Conservation (phyloP, 2,329 filamentous ascomycete genomes). For the Neofusicoccum cordaticola region DNA sequence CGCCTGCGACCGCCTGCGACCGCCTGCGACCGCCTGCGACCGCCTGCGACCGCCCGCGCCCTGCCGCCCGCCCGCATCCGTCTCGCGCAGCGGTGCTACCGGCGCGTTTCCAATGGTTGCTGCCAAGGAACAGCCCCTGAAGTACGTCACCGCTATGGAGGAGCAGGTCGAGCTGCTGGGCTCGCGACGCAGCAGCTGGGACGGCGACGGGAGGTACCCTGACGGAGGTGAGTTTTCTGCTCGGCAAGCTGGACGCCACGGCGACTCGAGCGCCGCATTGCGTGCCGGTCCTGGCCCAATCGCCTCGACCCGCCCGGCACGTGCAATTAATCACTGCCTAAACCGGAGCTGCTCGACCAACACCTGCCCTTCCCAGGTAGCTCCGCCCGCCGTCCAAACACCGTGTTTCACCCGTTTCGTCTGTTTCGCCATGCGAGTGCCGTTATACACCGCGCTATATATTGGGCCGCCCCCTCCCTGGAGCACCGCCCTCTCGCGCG, state of each 20-base stretch:
- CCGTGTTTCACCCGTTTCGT: background rate
- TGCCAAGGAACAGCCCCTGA: background rate
- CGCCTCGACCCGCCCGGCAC: background rate
- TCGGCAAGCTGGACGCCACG: background rate
- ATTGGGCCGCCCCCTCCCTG: background rate
- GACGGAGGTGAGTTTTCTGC: background rate
- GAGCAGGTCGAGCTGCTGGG: constrained; percentile 1
- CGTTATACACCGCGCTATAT: background rate
- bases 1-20: background rate
- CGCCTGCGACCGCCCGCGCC: background rate
- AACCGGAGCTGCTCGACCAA: constrained; percentile 1
- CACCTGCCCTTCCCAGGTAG: background rate
- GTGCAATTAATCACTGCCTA: background rate
- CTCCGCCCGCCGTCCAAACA: background rate
- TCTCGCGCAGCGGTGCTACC: background rate
- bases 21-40: background rate
- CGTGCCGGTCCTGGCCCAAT: background rate
- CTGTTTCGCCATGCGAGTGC: background rate
- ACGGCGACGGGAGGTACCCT: background rate
- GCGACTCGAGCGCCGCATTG: background rate
- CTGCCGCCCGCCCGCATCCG: background rate
- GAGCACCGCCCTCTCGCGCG: too few species aligned
- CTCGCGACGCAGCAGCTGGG: background rate
- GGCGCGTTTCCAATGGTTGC: background rate
- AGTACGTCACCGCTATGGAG: background rate